These are phyloP conservation scores for Simplicillium sp. DNA, from an alignment of 2,329 filamentous ascomycete species.

Conservation along the genomic window DNA sequence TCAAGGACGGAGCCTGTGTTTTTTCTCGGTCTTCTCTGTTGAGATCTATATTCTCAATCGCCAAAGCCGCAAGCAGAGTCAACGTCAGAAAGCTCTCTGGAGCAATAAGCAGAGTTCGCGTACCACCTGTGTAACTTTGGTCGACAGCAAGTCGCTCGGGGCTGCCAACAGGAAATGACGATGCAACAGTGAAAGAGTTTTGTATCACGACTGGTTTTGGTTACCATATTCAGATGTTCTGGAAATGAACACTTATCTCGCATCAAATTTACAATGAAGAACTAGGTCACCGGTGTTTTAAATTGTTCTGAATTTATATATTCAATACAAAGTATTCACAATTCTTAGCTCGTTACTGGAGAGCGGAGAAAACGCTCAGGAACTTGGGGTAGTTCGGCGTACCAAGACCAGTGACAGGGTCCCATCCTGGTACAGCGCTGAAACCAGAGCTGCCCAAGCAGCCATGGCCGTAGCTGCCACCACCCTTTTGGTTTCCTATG, in stretches of 20 bases:
- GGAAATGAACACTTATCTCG: too few species aligned
- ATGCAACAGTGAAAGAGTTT: slow-evolving; percentile 11
- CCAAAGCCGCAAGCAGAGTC: not conserved
- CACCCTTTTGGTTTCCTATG: slow-evolving; percentile 3
- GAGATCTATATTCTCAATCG: slow-evolving; percentile 3
- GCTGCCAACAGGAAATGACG: slow-evolving; percentile 11
- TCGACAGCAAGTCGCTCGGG: slow-evolving; percentile 14
- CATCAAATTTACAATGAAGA: too few species aligned
- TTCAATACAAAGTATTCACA: too few species aligned
- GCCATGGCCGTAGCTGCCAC: too few species aligned
- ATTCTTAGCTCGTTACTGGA: not conserved
- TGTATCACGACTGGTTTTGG: slow-evolving; percentile 10
- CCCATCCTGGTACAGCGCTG: slow-evolving; percentile 5
- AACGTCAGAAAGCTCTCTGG: slow-evolving; percentile 21
- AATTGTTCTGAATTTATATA: too few species aligned
- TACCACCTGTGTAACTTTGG: slow-evolving; percentile 13
- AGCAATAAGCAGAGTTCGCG: slow-evolving; percentile 15
- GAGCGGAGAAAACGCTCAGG: not conserved
- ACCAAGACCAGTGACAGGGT: slow-evolving; percentile 6
- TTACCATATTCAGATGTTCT: too few species aligned
- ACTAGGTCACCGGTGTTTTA: too few species aligned
- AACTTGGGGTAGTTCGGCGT: slow-evolving; percentile 3
- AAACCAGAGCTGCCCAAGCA: slow-evolving; percentile 1
- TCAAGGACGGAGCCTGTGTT: too few species aligned
- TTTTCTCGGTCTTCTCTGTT: not conserved